Percentiles rank a stretch among this genome's conserved stretches.
phyloP scores from a whole-genome alignment of 2,329 filamentous ascomycete genomes.

The Cercospora zeae-maydis region DNA sequence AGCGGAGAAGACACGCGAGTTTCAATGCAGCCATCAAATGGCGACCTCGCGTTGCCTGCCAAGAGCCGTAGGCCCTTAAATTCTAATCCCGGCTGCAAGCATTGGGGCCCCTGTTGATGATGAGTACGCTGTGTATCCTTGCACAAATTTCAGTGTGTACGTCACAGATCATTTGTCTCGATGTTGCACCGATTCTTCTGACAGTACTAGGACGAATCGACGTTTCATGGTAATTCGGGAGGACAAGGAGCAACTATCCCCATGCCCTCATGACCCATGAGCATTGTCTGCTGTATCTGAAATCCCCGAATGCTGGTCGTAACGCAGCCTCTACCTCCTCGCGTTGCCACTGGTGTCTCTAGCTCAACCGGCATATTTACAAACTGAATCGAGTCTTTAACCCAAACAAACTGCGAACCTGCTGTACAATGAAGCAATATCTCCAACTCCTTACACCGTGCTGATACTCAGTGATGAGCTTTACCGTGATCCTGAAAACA shows the following conservation, averaged over 20 bases:
- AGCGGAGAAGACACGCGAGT: neutral
- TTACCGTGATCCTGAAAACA: neutral
- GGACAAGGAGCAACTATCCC: neutral
- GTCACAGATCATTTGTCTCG: neutral
- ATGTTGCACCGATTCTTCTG: neutral
- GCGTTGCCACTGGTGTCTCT: neutral
- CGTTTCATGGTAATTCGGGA: neutral
- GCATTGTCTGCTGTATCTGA: neutral
- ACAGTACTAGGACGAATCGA: neutral
- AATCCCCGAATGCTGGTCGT: neutral
- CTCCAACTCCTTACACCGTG: constrained; percentile 6
- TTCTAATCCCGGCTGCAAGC: neutral
- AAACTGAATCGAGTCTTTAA: neutral
- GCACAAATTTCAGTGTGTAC: neutral
- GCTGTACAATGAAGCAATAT: neutral
- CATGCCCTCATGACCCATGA: neutral
- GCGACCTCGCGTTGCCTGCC: neutral
- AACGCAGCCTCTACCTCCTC: neutral
- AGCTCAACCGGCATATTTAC: neutral
- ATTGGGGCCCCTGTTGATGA: neutral
- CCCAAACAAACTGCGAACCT: neutral
- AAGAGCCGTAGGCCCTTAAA: neutral
- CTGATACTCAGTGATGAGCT: neutral
- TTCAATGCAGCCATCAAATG: neutral
- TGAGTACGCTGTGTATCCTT: neutral